A percentile compares a stretch with the other conserved stretches of the same genome.
phyloP scores from a whole-genome alignment of 2,329 filamentous ascomycete genomes.

The Stagonosporopsis rhizophila region DNA sequence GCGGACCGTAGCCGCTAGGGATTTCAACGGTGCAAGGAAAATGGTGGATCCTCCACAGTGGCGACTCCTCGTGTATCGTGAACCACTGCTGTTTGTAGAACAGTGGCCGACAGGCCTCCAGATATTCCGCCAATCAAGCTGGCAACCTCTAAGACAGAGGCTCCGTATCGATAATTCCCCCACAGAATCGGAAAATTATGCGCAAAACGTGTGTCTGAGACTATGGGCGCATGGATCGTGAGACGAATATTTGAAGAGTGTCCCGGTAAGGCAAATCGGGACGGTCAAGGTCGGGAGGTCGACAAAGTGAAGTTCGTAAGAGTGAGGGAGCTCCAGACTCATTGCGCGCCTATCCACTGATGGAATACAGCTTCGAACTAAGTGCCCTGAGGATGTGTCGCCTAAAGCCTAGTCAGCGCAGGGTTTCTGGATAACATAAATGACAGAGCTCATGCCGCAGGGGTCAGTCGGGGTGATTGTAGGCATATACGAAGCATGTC shows the following conservation, averaged over 20 bases:
- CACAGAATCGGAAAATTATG: neutral
- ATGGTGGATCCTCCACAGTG: conserved; percentile 8
- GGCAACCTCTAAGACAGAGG: neutral
- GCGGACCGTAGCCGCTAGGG: conserved; percentile 8
- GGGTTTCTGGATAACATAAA: neutral
- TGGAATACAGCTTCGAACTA: neutral
- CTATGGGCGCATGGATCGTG: neutral
- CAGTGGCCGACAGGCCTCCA: neutral
- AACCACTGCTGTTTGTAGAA: neutral
- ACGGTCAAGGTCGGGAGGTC: neutral
- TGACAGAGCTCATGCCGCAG: neutral
- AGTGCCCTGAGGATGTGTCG: neutral
- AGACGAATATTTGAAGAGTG: neutral
- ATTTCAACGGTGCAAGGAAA: conserved; percentile 1
- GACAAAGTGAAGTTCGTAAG: neutral
- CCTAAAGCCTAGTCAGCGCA: neutral
- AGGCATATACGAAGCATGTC: neutral
- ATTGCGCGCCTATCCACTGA: neutral
- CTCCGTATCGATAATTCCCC: neutral
- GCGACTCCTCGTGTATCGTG: conserved; percentile 1
- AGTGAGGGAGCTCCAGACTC: neutral
- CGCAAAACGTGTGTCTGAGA: neutral
- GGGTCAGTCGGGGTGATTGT: neutral
- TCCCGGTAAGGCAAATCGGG: neutral
- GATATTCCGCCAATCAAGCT: neutral